Evolutionary conservation across 352 stramenopile genomes (phyloP), one percentile per base, ranked within the genome.

Genomic region (Halophytophthora batemanensis): DNA sequence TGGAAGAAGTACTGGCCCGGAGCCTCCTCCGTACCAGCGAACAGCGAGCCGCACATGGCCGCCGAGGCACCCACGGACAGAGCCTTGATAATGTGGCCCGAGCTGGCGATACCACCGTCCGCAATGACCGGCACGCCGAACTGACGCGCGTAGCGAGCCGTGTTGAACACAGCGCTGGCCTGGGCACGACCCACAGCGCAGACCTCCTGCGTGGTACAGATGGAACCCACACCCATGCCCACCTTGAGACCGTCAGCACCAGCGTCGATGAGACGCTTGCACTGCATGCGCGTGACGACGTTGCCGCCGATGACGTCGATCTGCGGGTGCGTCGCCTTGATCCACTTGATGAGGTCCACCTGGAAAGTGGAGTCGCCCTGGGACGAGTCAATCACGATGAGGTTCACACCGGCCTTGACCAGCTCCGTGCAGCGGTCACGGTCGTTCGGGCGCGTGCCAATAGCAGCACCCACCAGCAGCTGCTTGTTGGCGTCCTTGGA

Each of bases 1-100:
- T 99, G 96, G 81, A 99, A 99, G 70, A 99, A 99, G 81, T 99
- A 99, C 69, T 99, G 96, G 23, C 98, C 98, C 3, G 98, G 98
- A 22, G 97, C 93, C 73, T 99, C 98, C 61, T 99, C 97, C 3
- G 97, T 99, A 45, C 98, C 98, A 19, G 98, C 98, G 54, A 99
- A 96, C 66, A 99, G 98, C 61, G 91, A 98, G 33, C 98, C 98
- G 90, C 98, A 99, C 97, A 99, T 99, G 57, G 99, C 97, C 25
- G 95, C 97, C 38, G 93, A 98, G 18, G 98, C 98, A 45, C 98
- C 98, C 10, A 99, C 81, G 17, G 81, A 90, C 37, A 99, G 81
- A 7, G 98, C 98, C 82, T 99, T 99, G 45, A 97, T 96, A 64
- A 99, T 99, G 78, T 99, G 97, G 42, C 97, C 97, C 52, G 96